Evolutionary conservation across 352 stramenopile genomes (phyloP).

Genomic region (Elongisporangium prolatum): DNA sequence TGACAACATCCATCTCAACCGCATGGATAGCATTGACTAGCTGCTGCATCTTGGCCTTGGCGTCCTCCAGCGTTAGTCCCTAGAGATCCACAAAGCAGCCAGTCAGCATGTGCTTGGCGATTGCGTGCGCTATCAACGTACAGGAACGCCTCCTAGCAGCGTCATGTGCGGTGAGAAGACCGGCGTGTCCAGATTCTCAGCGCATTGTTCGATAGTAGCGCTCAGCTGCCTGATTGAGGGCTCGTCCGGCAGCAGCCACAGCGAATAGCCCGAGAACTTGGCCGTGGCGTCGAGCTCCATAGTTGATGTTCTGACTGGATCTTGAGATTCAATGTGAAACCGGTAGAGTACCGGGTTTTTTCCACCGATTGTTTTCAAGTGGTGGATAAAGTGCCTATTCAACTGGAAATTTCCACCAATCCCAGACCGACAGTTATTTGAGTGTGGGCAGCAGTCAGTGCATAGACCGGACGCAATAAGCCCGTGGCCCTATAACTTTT

Average conservation of each 20-base stretch:
- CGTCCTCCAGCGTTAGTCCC: slow-evolving; percentile 21
- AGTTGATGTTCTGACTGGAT: slow-evolving; percentile 2
- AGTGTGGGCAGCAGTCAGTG: not conserved
- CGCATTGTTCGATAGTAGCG: slow-evolving; percentile 29
- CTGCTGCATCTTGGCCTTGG: slow-evolving; percentile 21
- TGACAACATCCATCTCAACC: slow-evolving; percentile 29
- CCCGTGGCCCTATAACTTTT: not conserved
- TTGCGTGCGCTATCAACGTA: slow-evolving; percentile 1
- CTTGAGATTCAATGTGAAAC: not conserved
- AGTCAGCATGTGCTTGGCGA: not conserved
- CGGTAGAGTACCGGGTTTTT: not conserved
- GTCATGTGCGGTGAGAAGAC: slow-evolving; percentile 57
- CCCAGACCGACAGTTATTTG: not conserved
- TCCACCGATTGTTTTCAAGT: not conserved
- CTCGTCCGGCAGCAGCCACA: slow-evolving; percentile 44
- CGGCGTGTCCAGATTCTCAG: slow-evolving; percentile 30
- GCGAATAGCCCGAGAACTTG: slow-evolving; percentile 47
- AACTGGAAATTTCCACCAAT: not conserved
- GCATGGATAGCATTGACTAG: slow-evolving; percentile 24
- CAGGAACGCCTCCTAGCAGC: slow-evolving; percentile 42
- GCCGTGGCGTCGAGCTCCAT: not conserved
- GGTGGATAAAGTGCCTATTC: not conserved
- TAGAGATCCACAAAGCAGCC: slow-evolving; percentile 5
- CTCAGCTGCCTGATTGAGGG: slow-evolving; percentile 14
- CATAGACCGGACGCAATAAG: not conserved